Evolutionary conservation across 805 yeast species (phyloP).

Genomic region (Vanderwaltozyma yarrowii): DNA sequence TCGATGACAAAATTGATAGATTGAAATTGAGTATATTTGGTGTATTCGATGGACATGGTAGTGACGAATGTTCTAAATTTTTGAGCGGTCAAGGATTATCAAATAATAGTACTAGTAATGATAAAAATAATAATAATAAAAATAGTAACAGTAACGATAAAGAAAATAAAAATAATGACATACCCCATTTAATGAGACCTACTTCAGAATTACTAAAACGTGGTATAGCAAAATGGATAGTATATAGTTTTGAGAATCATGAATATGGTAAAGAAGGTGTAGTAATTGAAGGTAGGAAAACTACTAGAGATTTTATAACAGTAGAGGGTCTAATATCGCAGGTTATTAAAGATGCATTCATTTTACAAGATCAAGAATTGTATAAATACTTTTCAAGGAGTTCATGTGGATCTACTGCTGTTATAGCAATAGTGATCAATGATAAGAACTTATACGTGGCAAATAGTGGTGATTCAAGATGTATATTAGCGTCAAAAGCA

Average conservation of each 20-base stretch:
- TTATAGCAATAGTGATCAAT: constrained; percentile 36
- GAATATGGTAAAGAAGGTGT: constrained; percentile 15
- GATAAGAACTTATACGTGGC: constrained; percentile 43
- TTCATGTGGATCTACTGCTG: constrained; percentile 45
- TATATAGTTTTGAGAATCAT: constrained; percentile 22
- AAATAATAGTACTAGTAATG: neutral
- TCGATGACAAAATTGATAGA: constrained; percentile 17
- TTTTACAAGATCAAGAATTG: constrained; percentile 37
- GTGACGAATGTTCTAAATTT: constrained; percentile 47
- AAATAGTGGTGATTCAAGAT: constrained; percentile 70
- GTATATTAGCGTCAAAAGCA: constrained; percentile 40
- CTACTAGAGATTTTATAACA: constrained; percentile 20
- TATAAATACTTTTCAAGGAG: constrained; percentile 31
- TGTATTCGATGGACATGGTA: constrained; percentile 81
- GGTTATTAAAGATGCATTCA: constrained; percentile 35
- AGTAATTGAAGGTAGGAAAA: constrained; percentile 3
- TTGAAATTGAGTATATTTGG: constrained; percentile 42
- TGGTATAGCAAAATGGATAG: constrained; percentile 25
- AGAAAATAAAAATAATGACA: constrained; percentile 5
- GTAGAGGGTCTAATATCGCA: constrained; percentile 29
- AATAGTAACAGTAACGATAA: constrained; percentile 1
- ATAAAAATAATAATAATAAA: constrained; percentile 3
- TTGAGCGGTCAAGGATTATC: constrained; percentile 29
- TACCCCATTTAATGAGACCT: neutral
- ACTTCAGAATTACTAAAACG: neutral